Evolutionary conservation across 495 filamentous ascomycete genomes (phyloP).

Genomic region (Xylaria cubensis): DNA sequence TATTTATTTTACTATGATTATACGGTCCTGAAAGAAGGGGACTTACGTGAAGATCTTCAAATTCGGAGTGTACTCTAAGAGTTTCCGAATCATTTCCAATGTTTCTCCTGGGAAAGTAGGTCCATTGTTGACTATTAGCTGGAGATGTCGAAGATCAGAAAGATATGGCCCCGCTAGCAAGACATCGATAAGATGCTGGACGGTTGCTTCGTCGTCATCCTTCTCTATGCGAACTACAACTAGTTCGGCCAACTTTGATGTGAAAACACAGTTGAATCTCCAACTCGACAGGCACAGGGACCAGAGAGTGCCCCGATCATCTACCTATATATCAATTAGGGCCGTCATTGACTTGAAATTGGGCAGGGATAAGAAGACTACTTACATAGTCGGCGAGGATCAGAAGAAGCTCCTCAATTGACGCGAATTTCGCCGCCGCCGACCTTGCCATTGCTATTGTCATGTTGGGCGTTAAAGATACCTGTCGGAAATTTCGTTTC

Average conservation of each 20-base stretch:
- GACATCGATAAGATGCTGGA: neutral
- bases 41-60: conserved; percentile 21
- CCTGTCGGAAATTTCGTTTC: too few relatives aligned
- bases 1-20: neutral
- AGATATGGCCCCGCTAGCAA: conserved; percentile 21
- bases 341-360: neutral
- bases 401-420: conserved; percentile 23
- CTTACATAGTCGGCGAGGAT: conserved; percentile 19
- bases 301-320: conserved; percentile 11
- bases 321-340: neutral
- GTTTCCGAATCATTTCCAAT: neutral
- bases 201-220: neutral
- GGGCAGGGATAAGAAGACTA: neutral
- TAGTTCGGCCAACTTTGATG: neutral
- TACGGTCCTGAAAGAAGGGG: too few relatives aligned
- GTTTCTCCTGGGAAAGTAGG: neutral
- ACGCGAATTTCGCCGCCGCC: conserved; percentile 16
- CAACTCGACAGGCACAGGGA: conserved; percentile 8
- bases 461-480: neutral
- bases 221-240: neutral
- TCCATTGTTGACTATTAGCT: neutral
- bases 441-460: neutral
- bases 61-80: neutral
- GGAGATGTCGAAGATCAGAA: conserved; percentile 7
- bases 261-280: conserved; percentile 22